Percentiles rank a stretch among this genome's conserved stretches.
Conservation (phyloP, 768 basidiomycete species). For the Leccinum boreale region DNA sequence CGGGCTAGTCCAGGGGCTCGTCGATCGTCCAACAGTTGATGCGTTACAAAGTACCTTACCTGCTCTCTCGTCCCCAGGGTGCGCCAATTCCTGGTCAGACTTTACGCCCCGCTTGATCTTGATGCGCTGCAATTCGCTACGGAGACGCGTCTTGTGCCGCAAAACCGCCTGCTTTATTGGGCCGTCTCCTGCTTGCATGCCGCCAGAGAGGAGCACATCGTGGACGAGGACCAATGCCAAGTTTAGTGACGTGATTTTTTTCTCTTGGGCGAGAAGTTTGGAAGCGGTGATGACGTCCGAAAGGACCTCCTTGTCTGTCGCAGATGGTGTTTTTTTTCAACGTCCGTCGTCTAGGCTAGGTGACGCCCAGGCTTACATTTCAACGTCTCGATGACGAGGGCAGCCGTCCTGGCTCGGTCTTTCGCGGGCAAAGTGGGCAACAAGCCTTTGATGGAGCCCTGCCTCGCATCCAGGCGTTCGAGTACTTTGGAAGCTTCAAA, state of each 20-base stretch:
- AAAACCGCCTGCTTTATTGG: conserved; percentile 84
- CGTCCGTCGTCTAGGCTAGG: neutral
- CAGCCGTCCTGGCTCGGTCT: conserved; percentile 73
- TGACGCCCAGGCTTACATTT: conserved; percentile 65
- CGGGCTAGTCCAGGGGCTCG: conserved; percentile 38
- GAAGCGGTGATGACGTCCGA: conserved; percentile 63
- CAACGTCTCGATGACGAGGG: conserved; percentile 89
- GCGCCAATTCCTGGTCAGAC: conserved; percentile 62
- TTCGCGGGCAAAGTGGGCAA: conserved; percentile 71
- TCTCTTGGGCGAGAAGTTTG: conserved; percentile 71
- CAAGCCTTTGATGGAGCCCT: conserved; percentile 90
- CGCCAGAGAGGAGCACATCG: conserved; percentile 77
- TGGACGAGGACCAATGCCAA: conserved; percentile 87
- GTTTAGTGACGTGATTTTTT: conserved; percentile 67
- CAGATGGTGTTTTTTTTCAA: conserved; percentile 2
- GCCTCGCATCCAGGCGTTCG: conserved; percentile 81
- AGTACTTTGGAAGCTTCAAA: conserved; percentile 82
- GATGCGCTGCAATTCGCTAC: conserved; percentile 80
- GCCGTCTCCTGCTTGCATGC: conserved; percentile 90
- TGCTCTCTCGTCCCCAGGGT: conserved; percentile 57
- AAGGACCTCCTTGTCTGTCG: conserved; percentile 74
- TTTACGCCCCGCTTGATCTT: conserved; percentile 74
- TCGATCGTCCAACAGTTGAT: neutral
- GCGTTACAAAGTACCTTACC: conserved; percentile 39
- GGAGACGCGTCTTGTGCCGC: conserved; percentile 85